Percentiles rank a stretch among this genome's conserved stretches.
These are phyloP conservation scores for Daedalea quercina DNA, from an alignment of 768 basidiomycete species.

Conservation along the genomic window DNA sequence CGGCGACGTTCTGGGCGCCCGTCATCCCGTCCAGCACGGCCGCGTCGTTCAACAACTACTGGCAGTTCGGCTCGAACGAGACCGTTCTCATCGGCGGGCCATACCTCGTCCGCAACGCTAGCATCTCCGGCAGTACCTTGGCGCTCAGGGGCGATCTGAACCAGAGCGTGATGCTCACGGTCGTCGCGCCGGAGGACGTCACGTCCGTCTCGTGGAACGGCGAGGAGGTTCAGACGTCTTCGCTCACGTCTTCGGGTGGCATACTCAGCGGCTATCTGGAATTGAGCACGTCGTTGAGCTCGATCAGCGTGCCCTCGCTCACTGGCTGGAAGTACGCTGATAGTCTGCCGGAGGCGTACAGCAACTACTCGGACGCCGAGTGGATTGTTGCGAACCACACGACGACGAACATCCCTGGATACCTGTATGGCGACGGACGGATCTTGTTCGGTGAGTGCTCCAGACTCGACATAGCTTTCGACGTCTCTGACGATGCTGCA, in stretches of 20 bases:
- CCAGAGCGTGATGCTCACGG: slow-evolving; percentile 45
- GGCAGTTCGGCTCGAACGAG: slow-evolving; percentile 66
- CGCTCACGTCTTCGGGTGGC: slow-evolving; percentile 27
- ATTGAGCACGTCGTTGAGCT: slow-evolving; percentile 23
- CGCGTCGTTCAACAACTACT: slow-evolving; percentile 40
- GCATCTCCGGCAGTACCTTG: slow-evolving; percentile 30
- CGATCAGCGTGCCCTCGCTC: slow-evolving; percentile 41
- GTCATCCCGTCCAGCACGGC: slow-evolving; percentile 37
- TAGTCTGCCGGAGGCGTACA: slow-evolving; percentile 64
- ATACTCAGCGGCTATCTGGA: slow-evolving; percentile 44
- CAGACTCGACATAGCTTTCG: no score
- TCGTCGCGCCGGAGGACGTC: slow-evolving; percentile 54
- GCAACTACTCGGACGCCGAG: slow-evolving; percentile 48
- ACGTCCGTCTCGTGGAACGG: slow-evolving; percentile 71
- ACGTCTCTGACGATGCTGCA: no score
- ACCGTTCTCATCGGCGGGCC: slow-evolving; percentile 50
- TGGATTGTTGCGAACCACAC: slow-evolving; percentile 69
- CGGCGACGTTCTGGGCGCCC: slow-evolving; percentile 74
- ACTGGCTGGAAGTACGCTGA: slow-evolving; percentile 69
- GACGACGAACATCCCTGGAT: slow-evolving; percentile 65
- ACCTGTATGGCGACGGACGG: slow-evolving; percentile 67
- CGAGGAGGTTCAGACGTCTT: slow-evolving; percentile 17
- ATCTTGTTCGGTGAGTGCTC: slow-evolving; percentile 50
- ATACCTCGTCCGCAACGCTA: slow-evolving; percentile 39
- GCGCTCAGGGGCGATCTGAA: slow-evolving; percentile 66